A percentile compares a stretch with the other conserved stretches of the same genome.
phyloP scores from a whole-genome alignment of 441 rosid genomes.

The Croton setiger region DNA sequence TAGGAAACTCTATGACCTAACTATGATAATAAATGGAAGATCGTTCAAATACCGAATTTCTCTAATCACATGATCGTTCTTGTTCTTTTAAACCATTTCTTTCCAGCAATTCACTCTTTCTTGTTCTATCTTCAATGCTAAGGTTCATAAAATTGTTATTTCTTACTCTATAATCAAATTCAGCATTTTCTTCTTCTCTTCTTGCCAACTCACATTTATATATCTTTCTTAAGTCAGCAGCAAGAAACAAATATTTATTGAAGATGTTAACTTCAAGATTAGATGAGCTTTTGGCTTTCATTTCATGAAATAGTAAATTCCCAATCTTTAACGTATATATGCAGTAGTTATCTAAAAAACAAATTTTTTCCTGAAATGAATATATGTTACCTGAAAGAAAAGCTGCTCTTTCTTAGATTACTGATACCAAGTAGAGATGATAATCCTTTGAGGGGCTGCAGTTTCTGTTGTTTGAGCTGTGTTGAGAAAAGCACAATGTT shows the following conservation, averaged over 20 bases:
- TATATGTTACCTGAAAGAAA: too few species aligned
- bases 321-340: neutral
- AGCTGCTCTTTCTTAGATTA: too few species aligned
- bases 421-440: too few species aligned
- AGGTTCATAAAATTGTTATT: neutral
- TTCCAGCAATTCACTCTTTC: neutral
- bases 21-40: neutral
- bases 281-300: neutral
- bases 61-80: neutral
- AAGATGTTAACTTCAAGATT: neutral
- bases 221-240: neutral
- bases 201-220: neutral
- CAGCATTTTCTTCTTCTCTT: neutral
- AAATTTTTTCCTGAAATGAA: neutral
- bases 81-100: neutral
- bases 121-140: neutral
- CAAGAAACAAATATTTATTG: neutral
- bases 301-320: neutral
- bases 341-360: neutral
- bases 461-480: too few species aligned
- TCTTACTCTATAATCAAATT: neutral
- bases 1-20: conserved; percentile 12
- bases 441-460: too few species aligned
- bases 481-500: too few species aligned
- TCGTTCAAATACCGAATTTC: neutral